Evolutionary conservation across 352 stramenopile genomes (phyloP).

Genomic region (Pythium guiyangense): DNA sequence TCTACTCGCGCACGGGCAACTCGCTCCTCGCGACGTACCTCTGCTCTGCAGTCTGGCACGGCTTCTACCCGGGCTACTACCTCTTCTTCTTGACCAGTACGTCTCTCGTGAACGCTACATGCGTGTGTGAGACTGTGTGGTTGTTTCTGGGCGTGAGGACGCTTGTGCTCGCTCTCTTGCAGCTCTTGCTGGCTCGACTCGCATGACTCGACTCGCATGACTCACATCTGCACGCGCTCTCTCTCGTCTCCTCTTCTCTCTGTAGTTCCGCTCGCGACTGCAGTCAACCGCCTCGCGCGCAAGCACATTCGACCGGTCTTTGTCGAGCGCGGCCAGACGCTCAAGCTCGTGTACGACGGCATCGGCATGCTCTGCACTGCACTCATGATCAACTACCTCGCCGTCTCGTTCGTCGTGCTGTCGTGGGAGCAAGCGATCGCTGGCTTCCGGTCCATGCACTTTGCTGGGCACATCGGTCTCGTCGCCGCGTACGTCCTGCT

Average conservation of each 20-base stretch:
- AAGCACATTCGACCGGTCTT: conserved; percentile 57
- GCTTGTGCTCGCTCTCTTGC: too few species aligned
- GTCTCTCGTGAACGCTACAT: too few species aligned
- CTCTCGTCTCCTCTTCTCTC: background rate
- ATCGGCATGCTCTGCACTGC: conserved; percentile 47
- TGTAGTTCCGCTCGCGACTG: conserved; percentile 57
- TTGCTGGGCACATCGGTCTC: conserved; percentile 90
- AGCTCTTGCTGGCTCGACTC: too few species aligned
- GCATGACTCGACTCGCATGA: too few species aligned
- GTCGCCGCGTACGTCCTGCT: too few species aligned
- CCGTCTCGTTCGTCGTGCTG: conserved; percentile 65
- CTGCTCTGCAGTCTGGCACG: conserved; percentile 96
- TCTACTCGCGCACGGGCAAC: conserved; percentile 97
- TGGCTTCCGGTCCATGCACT: too few species aligned
- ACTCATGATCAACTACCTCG: conserved; percentile 71
- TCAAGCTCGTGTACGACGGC: conserved; percentile 61
- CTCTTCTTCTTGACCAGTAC: conserved; percentile 89
- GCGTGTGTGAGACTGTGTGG: too few species aligned
- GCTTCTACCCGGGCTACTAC: conserved; percentile 99
- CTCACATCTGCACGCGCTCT: background rate
- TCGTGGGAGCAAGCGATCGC: too few species aligned
- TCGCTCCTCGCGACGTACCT: conserved; percentile 95
- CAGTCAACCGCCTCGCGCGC: conserved; percentile 58
- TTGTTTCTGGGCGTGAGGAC: too few species aligned
- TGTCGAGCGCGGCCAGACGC: conserved; percentile 11